Conservation (phyloP, 768 basidiomycete genomes). For the Pholiota conissans region DNA sequence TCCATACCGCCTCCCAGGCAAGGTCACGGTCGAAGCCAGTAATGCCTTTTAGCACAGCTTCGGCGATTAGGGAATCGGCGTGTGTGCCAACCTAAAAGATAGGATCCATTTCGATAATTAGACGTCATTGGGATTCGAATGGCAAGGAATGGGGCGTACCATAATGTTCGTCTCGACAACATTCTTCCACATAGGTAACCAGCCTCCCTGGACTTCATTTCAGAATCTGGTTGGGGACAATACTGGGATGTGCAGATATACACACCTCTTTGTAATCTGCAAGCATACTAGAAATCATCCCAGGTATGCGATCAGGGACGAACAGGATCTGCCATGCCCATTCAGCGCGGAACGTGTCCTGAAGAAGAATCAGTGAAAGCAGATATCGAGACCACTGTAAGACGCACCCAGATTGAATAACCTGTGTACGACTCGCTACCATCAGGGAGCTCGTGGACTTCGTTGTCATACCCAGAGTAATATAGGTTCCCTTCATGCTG, state of each 20-base stretch:
- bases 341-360: slow-evolving; percentile 79
- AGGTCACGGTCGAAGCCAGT: slow-evolving; percentile 59
- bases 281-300: slow-evolving; percentile 79
- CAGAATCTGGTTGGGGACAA: background rate
- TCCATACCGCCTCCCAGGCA: slow-evolving; percentile 75
- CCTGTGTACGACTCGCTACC: slow-evolving; percentile 72
- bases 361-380: background rate
- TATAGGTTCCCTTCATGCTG: slow-evolving; percentile 65
- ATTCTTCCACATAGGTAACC: slow-evolving; percentile 93
- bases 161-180: slow-evolving; percentile 87
- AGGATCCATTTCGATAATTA: background rate
- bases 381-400: background rate
- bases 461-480: slow-evolving; percentile 77
- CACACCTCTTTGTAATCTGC: slow-evolving; percentile 70
- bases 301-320: slow-evolving; percentile 73
- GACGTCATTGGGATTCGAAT: background rate
- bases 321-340: slow-evolving; percentile 82
- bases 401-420: slow-evolving; percentile 76
- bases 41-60: slow-evolving; percentile 68
- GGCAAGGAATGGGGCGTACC: slow-evolving; percentile 35
- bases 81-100: slow-evolving; percentile 65
- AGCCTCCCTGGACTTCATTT: slow-evolving; percentile 51
- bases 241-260: background rate
- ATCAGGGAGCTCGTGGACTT: slow-evolving; percentile 44
- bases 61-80: slow-evolving; percentile 75